Evolutionary conservation across 1,284 basidiomycete genomes (phyloP), one percentile per base, ranked within the genome.

Genomic region (Ustilago esculenta): DNA sequence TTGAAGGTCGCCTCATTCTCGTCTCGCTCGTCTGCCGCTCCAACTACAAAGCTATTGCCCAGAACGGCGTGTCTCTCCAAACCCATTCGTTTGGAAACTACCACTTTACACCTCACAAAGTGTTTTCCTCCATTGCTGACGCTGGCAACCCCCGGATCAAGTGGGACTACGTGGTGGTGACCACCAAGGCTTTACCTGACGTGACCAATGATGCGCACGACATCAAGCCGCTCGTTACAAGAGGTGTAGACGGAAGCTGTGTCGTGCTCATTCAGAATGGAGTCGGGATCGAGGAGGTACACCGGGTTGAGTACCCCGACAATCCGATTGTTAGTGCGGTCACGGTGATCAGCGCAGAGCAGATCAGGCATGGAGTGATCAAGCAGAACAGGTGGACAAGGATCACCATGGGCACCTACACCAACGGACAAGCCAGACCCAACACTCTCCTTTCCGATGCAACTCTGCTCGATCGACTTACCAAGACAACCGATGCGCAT

Each of bases 231-330:
- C 48, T 83, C 11, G 80, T 84, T 4, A 48, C 58, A 7, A 44
- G 55, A 4, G 56, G 56, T 4, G 51, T 64, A 17, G 40, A 46
- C 0, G 47, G 49, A 1, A 75, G 77, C 23, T 64, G 73, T 14
- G 77, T 85, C 30, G 83, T 84, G 4, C 67, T 85, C 15, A 83
- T 85, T 45, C 84, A 85, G 66, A 85, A 85, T 54, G 84, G 84
- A 15, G 78, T 85, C 7, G 84, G 83, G 12, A 80, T 84, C 32
- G 84, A 85, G 58, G 76, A 81, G 40, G 79, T 81, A 15, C 83
- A 84, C 56, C 67, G 82, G 8, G 47, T 57, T 12, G 70, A 79
- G 21, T 84, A 80, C 59, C 74, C 77, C 1, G 30, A 73, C 1
- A 80, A 82, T 40, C 75, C 78, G 5, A 80, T 85, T 34, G 61